Evolutionary conservation across 129 eudicot genomes (phyloP), one percentile per base, ranked within the genome.

Genomic region (Artemisia tridentata): DNA sequence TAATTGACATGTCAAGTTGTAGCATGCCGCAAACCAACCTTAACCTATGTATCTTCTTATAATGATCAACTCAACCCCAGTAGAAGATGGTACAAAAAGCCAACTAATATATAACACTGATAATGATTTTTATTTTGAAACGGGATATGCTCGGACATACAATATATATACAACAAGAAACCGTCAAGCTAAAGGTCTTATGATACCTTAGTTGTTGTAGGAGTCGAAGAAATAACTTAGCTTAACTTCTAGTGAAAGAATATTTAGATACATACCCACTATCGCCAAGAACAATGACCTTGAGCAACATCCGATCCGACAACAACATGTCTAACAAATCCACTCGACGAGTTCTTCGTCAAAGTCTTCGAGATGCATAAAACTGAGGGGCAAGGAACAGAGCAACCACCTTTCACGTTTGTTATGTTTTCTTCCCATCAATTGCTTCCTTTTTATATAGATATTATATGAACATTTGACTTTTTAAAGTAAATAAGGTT

Each of bases 221-320:
- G 45, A 38, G 45, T 38, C n/a, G 58, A 15, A 27, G 14, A 21
- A 13, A 68, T 15, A 29, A 69, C 54, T 50, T 12, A 51, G 20
- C 1, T 45, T 18, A n/a, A 21, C 43, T 66, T 8, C 49, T 65
- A 31, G 1, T 23, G 16, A 16, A 20, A 27, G 4, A 65, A 66
- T 9, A 34, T 1, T 15, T 1, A 3, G 60, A 51, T 8, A 56
- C 80, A 11, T 83, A 90, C 97, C 91, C 95, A 51, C 91, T 85
- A 55, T 91, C 97, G 4, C 97, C 97, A 14, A 91, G 91, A 67
- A 91, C 89, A 38, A 91, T 88, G 81, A 91, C 83, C 83, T 91
- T 91, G 67, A 91, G 97, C 88, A 91, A 80, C 72, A 87, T 81
- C 68, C 97, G 79, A 63, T 83, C 81, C 1, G 85, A 81, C 71